Evolutionary conservation across 2,329 filamentous ascomycete species (phyloP).

Genomic region (Fusarium phyllophilum): DNA sequence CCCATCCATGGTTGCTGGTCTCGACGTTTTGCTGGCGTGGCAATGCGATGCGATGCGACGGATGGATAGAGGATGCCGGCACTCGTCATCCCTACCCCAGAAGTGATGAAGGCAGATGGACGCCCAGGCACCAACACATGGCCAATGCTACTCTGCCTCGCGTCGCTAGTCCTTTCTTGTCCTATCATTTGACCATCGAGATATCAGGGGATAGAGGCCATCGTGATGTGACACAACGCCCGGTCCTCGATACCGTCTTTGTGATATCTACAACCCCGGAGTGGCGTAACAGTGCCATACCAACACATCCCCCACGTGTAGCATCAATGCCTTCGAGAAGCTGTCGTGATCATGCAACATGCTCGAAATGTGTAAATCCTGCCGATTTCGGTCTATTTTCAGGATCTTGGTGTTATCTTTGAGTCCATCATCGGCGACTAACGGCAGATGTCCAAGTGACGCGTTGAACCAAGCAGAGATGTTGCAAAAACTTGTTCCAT

Average conservation of each 20-base stretch:
- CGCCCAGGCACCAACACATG: constrained; percentile 28
- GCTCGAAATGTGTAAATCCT: neutral
- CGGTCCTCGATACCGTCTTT: constrained; percentile 1
- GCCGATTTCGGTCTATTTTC: constrained; percentile 2
- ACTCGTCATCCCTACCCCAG: constrained; percentile 28
- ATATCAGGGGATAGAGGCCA: constrained; percentile 12
- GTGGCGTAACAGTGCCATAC: constrained; percentile 2
- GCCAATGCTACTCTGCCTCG: constrained; percentile 1
- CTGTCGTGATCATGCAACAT: constrained; percentile 2
- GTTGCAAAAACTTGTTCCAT: constrained; percentile 1
- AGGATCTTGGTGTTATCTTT: neutral
- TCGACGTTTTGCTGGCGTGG: constrained; percentile 19
- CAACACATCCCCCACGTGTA: neutral
- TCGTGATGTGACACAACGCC: constrained; percentile 16
- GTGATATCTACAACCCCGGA: constrained; percentile 24
- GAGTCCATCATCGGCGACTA: neutral
- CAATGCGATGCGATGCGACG: neutral
- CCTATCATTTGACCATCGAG: constrained; percentile 36
- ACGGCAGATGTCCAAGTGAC: neutral
- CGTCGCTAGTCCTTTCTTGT: constrained; percentile 13
- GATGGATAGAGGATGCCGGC: constrained; percentile 1
- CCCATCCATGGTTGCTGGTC: constrained; percentile 12
- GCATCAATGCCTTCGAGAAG: constrained; percentile 12
- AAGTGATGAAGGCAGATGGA: constrained; percentile 4
- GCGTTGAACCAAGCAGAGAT: neutral